phyloP scores from a whole-genome alignment of 1,284 basidiomycete genomes.

The Sanghuangporus baumii region DNA sequence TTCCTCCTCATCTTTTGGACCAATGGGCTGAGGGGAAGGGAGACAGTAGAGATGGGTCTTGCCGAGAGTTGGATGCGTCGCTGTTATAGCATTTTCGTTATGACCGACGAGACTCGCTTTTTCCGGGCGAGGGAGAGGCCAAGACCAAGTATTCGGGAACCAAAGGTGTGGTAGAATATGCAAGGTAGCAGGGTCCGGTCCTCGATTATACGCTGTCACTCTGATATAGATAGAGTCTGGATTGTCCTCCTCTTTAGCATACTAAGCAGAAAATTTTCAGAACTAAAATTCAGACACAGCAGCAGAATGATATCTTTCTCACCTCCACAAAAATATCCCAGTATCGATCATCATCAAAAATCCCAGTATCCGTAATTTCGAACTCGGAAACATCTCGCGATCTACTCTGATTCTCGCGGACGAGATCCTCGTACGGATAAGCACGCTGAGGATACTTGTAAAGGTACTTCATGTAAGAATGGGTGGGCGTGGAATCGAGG shows the following conservation, averaged over 20 bases:
- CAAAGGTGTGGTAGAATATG: slow-evolving; percentile 94
- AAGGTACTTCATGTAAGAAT: slow-evolving; percentile 98
- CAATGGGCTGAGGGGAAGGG: slow-evolving; percentile 83
- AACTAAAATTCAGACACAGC: slow-evolving; percentile 15
- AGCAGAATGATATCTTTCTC: slow-evolving; percentile 23
- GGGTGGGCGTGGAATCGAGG: slow-evolving; percentile 95
- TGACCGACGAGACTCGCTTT: slow-evolving; percentile 69
- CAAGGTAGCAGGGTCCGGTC: slow-evolving; percentile 91
- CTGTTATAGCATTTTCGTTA: slow-evolving; percentile 61
- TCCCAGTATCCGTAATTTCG: slow-evolving; percentile 90
- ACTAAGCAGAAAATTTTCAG: slow-evolving; percentile 44
- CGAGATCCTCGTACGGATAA: slow-evolving; percentile 92
- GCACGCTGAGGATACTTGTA: slow-evolving; percentile 95
- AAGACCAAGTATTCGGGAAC: slow-evolving; percentile 99
- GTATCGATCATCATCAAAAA: slow-evolving; percentile 90
- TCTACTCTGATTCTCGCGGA: slow-evolving; percentile 78
- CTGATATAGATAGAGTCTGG: slow-evolving; percentile 87
- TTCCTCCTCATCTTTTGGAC: slow-evolving; percentile 42
- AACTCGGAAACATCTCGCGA: slow-evolving; percentile 86
- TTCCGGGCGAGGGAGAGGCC: slow-evolving; percentile 77
- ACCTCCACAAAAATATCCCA: slow-evolving; percentile 98
- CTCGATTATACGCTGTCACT: slow-evolving; percentile 95
- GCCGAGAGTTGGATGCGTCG: slow-evolving; percentile 69
- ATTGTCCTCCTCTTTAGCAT: slow-evolving; percentile 94
- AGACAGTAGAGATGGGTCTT: slow-evolving; percentile 85